phyloP scores from a whole-genome alignment of 257 asterid genomes.

The Echites panduratus region DNA sequence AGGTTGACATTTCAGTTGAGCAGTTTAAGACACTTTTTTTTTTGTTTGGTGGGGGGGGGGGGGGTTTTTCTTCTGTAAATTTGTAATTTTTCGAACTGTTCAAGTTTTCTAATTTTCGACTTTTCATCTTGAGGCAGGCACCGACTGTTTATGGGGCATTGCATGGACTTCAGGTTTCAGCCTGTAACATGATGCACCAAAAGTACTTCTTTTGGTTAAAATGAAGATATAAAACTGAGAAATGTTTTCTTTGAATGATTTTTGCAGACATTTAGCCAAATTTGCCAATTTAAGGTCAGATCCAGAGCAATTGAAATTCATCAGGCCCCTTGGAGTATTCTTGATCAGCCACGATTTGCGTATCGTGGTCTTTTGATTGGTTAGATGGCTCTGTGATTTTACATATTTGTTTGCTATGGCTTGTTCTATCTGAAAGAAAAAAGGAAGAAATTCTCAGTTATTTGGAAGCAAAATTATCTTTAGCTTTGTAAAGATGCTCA shows the following conservation, averaged over 20 bases:
- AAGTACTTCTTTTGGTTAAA: neutral
- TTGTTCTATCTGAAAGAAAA: neutral
- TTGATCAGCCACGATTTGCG: constrained; percentile 81
- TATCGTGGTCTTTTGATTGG: constrained; percentile 93
- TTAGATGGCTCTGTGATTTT: constrained; percentile 21
- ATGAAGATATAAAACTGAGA: constrained; percentile 4
- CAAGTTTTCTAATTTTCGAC: neutral
- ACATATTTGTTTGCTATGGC: neutral
- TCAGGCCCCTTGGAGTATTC: constrained; percentile 79
- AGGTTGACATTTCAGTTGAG: neutral
- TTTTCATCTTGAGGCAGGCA: constrained; percentile 56
- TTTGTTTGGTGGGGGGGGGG: neutral
- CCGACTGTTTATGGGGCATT: constrained; percentile 84
- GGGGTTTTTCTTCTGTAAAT: neutral
- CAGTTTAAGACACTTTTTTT: neutral
- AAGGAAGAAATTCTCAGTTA: neutral
- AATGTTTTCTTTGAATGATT: constrained; percentile 16
- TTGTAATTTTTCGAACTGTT: neutral
- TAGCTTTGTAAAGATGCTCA: neutral
- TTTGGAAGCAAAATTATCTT: neutral
- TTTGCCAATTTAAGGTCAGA: constrained; percentile 52
- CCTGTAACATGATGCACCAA: constrained; percentile 8
- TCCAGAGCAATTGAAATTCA: constrained; percentile 53
- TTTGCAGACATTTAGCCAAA: constrained; percentile 88
- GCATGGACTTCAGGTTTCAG: constrained; percentile 78